Percentiles rank a stretch among this genome's conserved stretches.
Conservation (phyloP, 768 basidiomycete genomes). For the Lactarius psammicola region DNA sequence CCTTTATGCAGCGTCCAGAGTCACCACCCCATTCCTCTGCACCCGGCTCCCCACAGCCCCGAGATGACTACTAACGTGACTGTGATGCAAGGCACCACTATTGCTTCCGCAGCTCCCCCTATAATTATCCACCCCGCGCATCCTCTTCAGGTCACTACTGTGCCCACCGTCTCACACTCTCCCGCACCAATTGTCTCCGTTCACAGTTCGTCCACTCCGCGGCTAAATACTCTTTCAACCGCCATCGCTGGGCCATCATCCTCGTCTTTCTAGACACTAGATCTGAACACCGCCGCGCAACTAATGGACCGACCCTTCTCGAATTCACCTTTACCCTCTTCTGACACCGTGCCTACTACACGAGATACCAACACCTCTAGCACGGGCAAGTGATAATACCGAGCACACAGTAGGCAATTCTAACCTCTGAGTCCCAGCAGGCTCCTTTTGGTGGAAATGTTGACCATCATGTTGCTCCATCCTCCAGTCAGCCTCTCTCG, state of each 20-base stretch:
- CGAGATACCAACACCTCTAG: too few species aligned
- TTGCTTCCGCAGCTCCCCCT: not conserved
- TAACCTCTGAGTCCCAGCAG: too few species aligned
- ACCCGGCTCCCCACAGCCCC: not conserved
- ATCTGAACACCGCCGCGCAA: not conserved
- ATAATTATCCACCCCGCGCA: not conserved
- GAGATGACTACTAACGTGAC: not conserved
- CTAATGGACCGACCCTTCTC: not conserved
- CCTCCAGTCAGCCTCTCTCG: too few species aligned
- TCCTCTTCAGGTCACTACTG: not conserved
- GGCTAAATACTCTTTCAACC: not conserved
- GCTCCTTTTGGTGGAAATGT: too few species aligned
- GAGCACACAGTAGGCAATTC: too few species aligned
- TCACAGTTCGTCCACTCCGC: not conserved
- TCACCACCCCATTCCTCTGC: not conserved
- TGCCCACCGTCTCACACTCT: not conserved
- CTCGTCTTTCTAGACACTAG: not conserved
- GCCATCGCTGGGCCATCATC: not conserved
- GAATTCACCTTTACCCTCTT: too few species aligned
- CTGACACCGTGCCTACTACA: too few species aligned
- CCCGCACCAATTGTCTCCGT: not conserved
- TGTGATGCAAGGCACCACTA: not conserved
- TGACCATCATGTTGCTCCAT: too few species aligned
- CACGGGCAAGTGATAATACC: too few species aligned
- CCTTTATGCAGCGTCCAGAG: conserved; percentile 8